Conservation (phyloP, 1,284 basidiomycete species). For the Mycosarcoma mackinlayi region DNA sequence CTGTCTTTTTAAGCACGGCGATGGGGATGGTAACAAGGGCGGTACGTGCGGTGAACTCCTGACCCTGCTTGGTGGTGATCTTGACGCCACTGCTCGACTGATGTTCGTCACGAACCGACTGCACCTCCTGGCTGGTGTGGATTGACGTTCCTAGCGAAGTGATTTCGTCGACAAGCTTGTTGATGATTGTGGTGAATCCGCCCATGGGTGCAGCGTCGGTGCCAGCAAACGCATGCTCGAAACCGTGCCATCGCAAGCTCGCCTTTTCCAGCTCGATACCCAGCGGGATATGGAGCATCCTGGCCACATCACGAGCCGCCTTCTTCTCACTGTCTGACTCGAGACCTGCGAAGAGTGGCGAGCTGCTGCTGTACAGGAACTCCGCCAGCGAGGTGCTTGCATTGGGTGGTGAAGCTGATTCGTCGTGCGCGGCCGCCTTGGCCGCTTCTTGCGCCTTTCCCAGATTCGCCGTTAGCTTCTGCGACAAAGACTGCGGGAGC, state of each 20-base stretch:
- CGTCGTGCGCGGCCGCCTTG: conserved; percentile 21
- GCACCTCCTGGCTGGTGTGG: conserved; percentile 62
- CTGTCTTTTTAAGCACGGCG: conserved; percentile 67
- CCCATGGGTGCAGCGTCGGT: conserved; percentile 71
- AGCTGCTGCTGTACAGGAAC: conserved; percentile 66
- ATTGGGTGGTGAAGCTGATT: conserved; percentile 53
- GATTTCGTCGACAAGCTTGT: conserved; percentile 68
- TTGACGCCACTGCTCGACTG: conserved; percentile 38
- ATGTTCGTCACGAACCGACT: conserved; percentile 22
- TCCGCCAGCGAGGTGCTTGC: conserved; percentile 62
- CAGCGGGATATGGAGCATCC: conserved; percentile 71
- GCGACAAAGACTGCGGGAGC: conserved; percentile 20
- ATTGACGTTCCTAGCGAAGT: conserved; percentile 68
- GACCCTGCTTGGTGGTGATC: conserved; percentile 40
- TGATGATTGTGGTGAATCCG: conserved; percentile 69
- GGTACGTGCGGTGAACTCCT: conserved; percentile 51
- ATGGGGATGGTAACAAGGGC: conserved; percentile 68
- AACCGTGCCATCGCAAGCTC: conserved; percentile 66
- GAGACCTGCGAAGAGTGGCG: conserved; percentile 54
- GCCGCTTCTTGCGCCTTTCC: conserved; percentile 47
- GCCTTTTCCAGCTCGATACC: conserved; percentile 69
- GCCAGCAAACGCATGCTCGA: conserved; percentile 69
- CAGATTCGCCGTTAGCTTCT: conserved; percentile 46
- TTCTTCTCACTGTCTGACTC: conserved; percentile 75
- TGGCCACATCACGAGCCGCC: conserved; percentile 67